These are phyloP conservation scores for Phytopythium oedochilum DNA, from an alignment of 352 stramenopile species.

Conservation along the genomic window DNA sequence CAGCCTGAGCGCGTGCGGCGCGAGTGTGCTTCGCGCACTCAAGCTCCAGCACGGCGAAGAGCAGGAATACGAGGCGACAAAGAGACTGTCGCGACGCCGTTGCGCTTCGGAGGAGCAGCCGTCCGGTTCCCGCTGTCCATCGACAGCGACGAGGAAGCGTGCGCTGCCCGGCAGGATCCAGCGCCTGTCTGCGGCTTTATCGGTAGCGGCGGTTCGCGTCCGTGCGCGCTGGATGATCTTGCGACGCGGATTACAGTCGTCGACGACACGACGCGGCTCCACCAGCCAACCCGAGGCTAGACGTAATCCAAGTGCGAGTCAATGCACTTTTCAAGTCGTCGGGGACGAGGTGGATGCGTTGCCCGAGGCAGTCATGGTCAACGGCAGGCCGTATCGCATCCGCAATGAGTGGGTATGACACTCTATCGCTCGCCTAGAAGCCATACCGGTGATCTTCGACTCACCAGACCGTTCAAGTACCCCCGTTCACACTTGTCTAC, in stretches of 20 bases:
- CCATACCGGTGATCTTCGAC: neutral
- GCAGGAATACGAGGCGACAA: neutral
- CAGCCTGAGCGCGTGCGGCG: too few species aligned
- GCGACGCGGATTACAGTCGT: neutral
- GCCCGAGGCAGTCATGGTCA: neutral
- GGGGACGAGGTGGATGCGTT: neutral
- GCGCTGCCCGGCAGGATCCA: neutral
- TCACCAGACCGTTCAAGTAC: too few species aligned
- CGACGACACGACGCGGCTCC: neutral
- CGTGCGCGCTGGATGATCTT: neutral
- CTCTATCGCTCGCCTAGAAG: neutral
- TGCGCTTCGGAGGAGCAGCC: too few species aligned
- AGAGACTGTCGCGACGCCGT: too few species aligned
- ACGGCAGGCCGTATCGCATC: neutral
- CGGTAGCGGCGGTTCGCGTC: neutral
- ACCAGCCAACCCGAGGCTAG: neutral
- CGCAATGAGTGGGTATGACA: conserved; percentile 2
- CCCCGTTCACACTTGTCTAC: too few species aligned
- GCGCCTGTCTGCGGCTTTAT: neutral
- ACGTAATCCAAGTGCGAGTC: neutral
- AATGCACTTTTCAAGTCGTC: neutral
- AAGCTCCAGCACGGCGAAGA: neutral
- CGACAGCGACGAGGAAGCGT: neutral
- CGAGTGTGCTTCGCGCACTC: neutral
- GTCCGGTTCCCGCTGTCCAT: too few species aligned